phyloP scores from a whole-genome alignment of 1,139 yeast species.

The Pichia sp. region DNA sequence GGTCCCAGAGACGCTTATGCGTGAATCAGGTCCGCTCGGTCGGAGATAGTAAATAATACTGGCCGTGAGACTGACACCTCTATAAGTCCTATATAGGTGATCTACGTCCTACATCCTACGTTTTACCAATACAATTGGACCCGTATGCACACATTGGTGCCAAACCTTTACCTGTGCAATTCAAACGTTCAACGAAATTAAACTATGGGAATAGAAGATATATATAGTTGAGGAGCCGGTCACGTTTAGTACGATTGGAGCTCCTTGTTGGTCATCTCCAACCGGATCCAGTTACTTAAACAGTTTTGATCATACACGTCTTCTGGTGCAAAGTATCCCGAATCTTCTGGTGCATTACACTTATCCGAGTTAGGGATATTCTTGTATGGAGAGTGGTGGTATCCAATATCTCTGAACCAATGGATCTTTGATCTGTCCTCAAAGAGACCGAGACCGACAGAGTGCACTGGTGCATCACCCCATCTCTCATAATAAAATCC shows the following conservation, averaged over 20 bases:
- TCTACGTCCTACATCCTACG: too few relatives aligned
- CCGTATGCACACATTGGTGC: too few relatives aligned
- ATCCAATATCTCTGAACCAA: slow-evolving; percentile 87
- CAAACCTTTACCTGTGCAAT: too few relatives aligned
- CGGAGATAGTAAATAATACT: too few relatives aligned
- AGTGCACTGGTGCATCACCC: slow-evolving; percentile 96
- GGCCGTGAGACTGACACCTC: too few relatives aligned
- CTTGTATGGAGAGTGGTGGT: slow-evolving; percentile 61
- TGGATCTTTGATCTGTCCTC: slow-evolving; percentile 64
- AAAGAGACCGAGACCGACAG: slow-evolving; percentile 72
- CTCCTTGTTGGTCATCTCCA: slow-evolving; percentile 42
- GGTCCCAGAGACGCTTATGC: too few relatives aligned
- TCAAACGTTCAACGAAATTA: too few relatives aligned
- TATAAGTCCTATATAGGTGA: too few relatives aligned
- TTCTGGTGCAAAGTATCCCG: slow-evolving; percentile 38
- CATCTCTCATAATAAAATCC: slow-evolving; percentile 87
- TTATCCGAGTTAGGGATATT: slow-evolving; percentile 40
- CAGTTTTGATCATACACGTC: slow-evolving; percentile 60
- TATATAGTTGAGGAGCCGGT: too few relatives aligned
- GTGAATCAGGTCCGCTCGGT: too few relatives aligned
- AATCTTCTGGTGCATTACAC: slow-evolving; percentile 36
- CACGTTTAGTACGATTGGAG: slow-evolving; percentile 24
- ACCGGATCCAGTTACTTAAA: slow-evolving; percentile 64
- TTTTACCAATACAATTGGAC: too few relatives aligned
- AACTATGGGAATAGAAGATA: too few relatives aligned